Conservation (phyloP, 805 yeast genomes). For the Saccharomycopsis amapae region DNA sequence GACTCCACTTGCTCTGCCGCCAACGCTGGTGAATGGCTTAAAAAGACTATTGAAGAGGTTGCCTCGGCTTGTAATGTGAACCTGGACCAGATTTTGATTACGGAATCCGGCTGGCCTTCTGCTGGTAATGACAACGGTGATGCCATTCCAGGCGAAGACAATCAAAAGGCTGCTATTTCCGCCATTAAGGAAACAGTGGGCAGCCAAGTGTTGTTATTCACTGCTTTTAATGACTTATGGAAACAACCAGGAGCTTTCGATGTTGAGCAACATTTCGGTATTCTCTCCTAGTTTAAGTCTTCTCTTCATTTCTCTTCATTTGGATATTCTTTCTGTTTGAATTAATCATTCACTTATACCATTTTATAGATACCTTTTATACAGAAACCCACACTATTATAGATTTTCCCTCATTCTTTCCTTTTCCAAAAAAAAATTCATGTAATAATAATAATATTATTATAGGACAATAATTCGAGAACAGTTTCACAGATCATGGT, state of each 20-base stretch:
- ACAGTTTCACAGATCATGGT: too few relatives aligned
- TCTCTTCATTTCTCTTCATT: not conserved
- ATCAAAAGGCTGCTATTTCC: slow-evolving; percentile 46
- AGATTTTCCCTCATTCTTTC: too few relatives aligned
- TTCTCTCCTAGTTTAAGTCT: slow-evolving; percentile 27
- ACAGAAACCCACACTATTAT: too few relatives aligned
- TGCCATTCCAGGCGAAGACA: slow-evolving; percentile 47
- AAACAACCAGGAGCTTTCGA: slow-evolving; percentile 48
- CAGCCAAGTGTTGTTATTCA: slow-evolving; percentile 48
- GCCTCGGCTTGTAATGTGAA: slow-evolving; percentile 41
- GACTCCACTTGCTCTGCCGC: slow-evolving; percentile 46
- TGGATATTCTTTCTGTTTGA: too few relatives aligned
- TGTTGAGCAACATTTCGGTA: slow-evolving; percentile 68
- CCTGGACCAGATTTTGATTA: slow-evolving; percentile 33
- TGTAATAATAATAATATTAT: too few relatives aligned
- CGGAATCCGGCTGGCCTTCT: slow-evolving; percentile 65
- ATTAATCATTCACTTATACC: too few relatives aligned
- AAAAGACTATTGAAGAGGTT: slow-evolving; percentile 37
- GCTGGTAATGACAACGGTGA: slow-evolving; percentile 45
- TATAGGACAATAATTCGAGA: too few relatives aligned
- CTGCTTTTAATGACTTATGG: slow-evolving; percentile 59
- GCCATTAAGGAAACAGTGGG: slow-evolving; percentile 42
- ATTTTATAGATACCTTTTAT: too few relatives aligned
- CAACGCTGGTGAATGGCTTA: slow-evolving; percentile 47
- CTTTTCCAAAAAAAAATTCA: too few relatives aligned